Evolutionary conservation across 169 alveolate genomes (phyloP), one percentile per base, ranked within the genome.

Genomic region (Cryptosporidium viatorum): DNA sequence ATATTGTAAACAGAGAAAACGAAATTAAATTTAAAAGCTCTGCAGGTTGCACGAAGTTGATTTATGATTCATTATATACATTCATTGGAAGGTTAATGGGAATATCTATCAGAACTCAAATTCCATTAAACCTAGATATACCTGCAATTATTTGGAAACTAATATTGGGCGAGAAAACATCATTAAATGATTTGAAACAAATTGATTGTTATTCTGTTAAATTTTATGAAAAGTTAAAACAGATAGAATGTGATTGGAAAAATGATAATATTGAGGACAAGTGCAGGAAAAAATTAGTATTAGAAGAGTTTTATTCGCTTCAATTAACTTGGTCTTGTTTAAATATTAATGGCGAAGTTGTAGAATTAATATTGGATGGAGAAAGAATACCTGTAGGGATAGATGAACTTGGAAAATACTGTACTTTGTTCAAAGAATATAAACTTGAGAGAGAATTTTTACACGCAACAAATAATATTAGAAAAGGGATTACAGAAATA

Each of bases 71-170:
- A 59, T 92, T 94, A 94, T 94, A 85, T 85, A 86, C 69, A 70
- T 86, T 94, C 60, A 86, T 96, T 35, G 98, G 98, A 12, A 92
- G 93, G 18, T 75, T 95, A 35, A 93, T 96, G 93, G 98, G 97
- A 41, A 93, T 93, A 70, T 95, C 97, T 0, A 85, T 94, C 43
- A 92, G 98, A 71, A 93, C 95, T 26, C 96, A 93, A 18, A 92
- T 93, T 58, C 84, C 93, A 74, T 73, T 96, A 65, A 94, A 93
- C 71, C 69, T 94, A 70, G 94, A 95, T 74, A 91, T 96, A 48
- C 95, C 97, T 58, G 92, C 93, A 0, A 58, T 94, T 37, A 93
- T 96, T 84, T 96, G 98, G 98, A 95, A 94, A 69, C 86, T 93
- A 45, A 85, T 96, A 37, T 87, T 94, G 39, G 93, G 84, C 3